Evolutionary conservation across 2,329 filamentous ascomycete genomes (phyloP).

Genomic region (Hirsutella rhossiliensis): DNA sequence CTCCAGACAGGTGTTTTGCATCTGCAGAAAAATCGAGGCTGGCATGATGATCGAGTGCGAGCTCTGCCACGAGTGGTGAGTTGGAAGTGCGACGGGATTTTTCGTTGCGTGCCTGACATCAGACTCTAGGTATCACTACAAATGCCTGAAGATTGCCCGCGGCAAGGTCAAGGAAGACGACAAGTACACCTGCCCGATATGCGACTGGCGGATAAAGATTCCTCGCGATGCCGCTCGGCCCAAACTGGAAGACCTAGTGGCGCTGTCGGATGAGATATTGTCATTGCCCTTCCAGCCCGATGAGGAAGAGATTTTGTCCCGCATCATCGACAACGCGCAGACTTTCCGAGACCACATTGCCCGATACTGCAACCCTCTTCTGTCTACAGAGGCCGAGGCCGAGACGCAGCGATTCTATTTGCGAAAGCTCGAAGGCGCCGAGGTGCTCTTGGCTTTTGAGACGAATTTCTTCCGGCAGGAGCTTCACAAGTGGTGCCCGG

Average conservation of each 20-base stretch:
- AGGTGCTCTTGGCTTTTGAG: constrained; percentile 81
- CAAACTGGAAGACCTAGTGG: constrained; percentile 79
- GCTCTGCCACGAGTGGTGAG: constrained; percentile 91
- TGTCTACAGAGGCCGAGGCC: constrained; percentile 74
- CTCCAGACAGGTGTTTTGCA: constrained; percentile 81
- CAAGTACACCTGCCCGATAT: constrained; percentile 96
- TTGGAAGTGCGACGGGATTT: constrained; percentile 7
- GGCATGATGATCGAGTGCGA: constrained; percentile 99
- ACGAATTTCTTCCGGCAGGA: constrained; percentile 98
- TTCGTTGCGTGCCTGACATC: too few species aligned
- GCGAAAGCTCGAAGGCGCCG: constrained; percentile 92
- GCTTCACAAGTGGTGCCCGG: constrained; percentile 86
- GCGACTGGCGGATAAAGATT: constrained; percentile 94
- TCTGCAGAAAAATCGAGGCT: constrained; percentile 83
- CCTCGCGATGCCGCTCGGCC: constrained; percentile 91
- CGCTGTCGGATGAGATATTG: constrained; percentile 74
- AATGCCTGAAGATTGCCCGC: constrained; percentile 92
- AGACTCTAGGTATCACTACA: constrained; percentile 74
- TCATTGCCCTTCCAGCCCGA: constrained; percentile 86
- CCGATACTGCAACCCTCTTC: constrained; percentile 67
- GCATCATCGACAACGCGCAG: constrained; percentile 75
- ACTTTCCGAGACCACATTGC: constrained; percentile 75
- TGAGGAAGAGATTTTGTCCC: constrained; percentile 76
- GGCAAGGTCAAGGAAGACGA: constrained; percentile 98
- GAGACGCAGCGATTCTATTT: constrained; percentile 89